phyloP scores from a whole-genome alignment of 2,329 filamentous ascomycete genomes.

The Botryotinia narcissicola region DNA sequence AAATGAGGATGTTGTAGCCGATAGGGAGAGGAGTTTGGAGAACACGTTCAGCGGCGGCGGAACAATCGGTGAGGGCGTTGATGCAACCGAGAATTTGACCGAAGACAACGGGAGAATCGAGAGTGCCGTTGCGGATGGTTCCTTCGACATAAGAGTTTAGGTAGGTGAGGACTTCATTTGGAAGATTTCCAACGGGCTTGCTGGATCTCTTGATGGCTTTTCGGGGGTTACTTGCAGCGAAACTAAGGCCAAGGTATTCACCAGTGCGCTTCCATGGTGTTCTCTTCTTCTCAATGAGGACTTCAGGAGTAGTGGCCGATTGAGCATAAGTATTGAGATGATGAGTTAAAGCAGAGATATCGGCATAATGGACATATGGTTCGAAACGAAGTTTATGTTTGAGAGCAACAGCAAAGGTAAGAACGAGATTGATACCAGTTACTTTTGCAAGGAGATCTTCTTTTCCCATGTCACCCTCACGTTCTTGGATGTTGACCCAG shows the following conservation, averaged over 20 bases:
- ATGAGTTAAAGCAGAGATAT: conserved; percentile 65
- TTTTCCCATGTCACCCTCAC: conserved; percentile 57
- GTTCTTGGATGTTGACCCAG: conserved; percentile 73
- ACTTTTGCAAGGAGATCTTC: conserved; percentile 69
- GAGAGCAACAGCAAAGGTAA: conserved; percentile 72
- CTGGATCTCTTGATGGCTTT: conserved; percentile 72
- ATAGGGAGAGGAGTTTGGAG: conserved; percentile 79
- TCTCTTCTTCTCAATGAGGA: conserved; percentile 33
- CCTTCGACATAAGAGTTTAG: conserved; percentile 46
- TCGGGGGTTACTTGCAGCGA: conserved; percentile 74
- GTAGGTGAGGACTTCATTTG: conserved; percentile 75
- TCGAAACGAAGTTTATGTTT: conserved; percentile 85
- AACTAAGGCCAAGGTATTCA: conserved; percentile 72
- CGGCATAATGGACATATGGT: conserved; percentile 73
- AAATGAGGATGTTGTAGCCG: conserved; percentile 80
- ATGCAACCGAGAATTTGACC: conserved; percentile 42
- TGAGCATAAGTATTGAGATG: conserved; percentile 75
- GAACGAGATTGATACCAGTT: conserved; percentile 66
- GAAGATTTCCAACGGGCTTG: conserved; percentile 76
- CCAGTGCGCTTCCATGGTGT: conserved; percentile 59
- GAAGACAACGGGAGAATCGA: conserved; percentile 35
- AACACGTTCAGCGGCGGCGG: conserved; percentile 72
- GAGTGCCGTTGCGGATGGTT: conserved; percentile 38
- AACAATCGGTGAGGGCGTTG: conserved; percentile 65
- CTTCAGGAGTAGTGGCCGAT: conserved; percentile 44